phyloP scores from a whole-genome alignment of 805 yeast species.

The Zygosaccharomyces bailii region DNA sequence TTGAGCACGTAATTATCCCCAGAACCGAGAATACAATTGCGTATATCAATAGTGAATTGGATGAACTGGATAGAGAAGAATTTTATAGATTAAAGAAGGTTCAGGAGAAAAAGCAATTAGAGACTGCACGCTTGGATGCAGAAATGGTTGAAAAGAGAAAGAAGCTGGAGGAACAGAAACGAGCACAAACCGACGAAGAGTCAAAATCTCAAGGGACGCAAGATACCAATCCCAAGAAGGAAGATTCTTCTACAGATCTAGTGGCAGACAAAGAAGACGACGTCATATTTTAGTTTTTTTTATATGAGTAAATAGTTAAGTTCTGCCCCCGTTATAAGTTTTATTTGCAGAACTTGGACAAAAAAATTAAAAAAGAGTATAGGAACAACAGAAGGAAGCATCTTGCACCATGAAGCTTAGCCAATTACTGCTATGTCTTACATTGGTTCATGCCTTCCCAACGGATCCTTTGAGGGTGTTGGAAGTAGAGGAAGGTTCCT shows the following conservation, averaged over 20 bases:
- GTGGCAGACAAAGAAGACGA: constrained; percentile 44
- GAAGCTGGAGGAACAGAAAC: constrained; percentile 25
- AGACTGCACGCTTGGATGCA: constrained; percentile 61
- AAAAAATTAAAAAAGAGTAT: neutral
- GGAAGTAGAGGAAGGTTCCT: constrained; percentile 25
- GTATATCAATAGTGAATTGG: constrained; percentile 91
- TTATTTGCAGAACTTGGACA: too few relatives aligned
- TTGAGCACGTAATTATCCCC: constrained; percentile 96
- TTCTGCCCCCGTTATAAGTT: neutral
- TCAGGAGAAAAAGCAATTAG: constrained; percentile 88
- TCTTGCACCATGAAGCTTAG: neutral
- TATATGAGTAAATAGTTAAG: neutral
- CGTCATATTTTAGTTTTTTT: constrained; percentile 39
- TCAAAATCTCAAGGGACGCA: constrained; percentile 15
- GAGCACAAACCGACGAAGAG: constrained; percentile 23
- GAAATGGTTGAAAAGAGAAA: constrained; percentile 36
- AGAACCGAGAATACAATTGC: constrained; percentile 93
- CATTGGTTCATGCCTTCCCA: constrained; percentile 8
- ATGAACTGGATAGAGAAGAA: constrained; percentile 97
- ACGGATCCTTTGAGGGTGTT: constrained; percentile 23
- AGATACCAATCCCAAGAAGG: constrained; percentile 2
- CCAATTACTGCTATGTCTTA: neutral
- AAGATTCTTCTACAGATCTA: constrained; percentile 24
- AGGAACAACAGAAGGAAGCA: neutral
- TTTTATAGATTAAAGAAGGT: constrained; percentile 95